phyloP scores from a whole-genome alignment of 2,329 filamentous ascomycete genomes.

The Aspergillus bombycis region DNA sequence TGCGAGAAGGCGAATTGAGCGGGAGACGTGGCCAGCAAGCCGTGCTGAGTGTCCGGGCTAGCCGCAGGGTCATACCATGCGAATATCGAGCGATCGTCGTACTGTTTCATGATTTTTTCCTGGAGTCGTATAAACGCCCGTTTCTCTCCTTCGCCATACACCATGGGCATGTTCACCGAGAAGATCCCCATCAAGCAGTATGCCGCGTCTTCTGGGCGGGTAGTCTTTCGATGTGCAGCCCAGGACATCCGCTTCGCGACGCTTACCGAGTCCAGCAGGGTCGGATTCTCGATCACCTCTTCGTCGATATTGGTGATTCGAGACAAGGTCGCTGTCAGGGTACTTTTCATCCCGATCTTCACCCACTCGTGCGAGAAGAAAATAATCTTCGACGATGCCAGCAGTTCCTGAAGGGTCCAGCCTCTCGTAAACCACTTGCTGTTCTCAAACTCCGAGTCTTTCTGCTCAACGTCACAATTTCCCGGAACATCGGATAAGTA shows the following conservation, averaged over 20 bases:
- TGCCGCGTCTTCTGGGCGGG: background rate
- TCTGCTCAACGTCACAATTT: background rate
- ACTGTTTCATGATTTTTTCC: background rate
- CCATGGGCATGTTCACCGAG: background rate
- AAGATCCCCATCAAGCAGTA: background rate
- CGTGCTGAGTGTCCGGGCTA: too few relatives aligned
- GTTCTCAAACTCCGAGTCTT: background rate
- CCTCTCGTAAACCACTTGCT: conserved; percentile 1
- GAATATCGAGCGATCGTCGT: background rate
- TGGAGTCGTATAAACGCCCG: background rate
- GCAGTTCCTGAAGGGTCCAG: background rate
- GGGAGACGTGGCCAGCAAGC: too few relatives aligned
- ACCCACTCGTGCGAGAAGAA: background rate
- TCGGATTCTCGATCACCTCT: background rate
- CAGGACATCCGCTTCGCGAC: background rate
- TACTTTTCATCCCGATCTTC: background rate
- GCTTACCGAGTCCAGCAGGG: background rate
- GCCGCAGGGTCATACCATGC: background rate
- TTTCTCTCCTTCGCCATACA: background rate
- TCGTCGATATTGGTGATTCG: background rate
- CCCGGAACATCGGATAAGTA: background rate
- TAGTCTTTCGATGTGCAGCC: background rate
- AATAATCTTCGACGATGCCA: background rate
- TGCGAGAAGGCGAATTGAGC: too few relatives aligned
- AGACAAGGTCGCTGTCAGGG: background rate